Base-by-base conservation (phyloP, 129 eudicot genomes). In the Flaveria bidentis region DNA sequence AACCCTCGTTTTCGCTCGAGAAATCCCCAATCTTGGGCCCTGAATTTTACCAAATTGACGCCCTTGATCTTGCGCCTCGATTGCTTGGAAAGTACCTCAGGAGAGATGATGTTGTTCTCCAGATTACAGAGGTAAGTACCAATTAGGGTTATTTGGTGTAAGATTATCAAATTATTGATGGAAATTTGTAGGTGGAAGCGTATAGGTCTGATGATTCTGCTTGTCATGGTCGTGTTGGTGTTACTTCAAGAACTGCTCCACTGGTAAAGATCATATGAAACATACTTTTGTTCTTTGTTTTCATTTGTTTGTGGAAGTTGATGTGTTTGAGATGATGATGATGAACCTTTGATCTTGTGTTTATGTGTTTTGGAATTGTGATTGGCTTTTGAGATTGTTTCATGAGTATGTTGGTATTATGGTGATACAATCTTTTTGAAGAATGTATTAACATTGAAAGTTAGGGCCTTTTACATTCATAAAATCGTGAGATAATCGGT, bases 181-280 rank as follows among this genome's bases (percentile, higher is more conserved):
- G 71, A 66, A 63, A 42, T 18, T 44, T 17, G 57, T 84, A 95
- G 99, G 99, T 95, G 41, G 99, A 95, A 88, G 99, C 99, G 73
- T 95, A 95, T 75, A 86, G 97, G 83, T 84, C 94, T 55, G 88
- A 84, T 72, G 99, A 95, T 87, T 95, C 99, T 22, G 99, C 99
- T 75, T 95, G 99, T 76, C 99, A 95, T 75, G 99, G 89, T 60
- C 96, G 97, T 30, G 93, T 95, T 70, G 97, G 99, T 28, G 72
- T 91, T 58, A 95, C 99, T 5, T 81, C 97, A 62, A 91, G 99
- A 81, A 95, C 97, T 11, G 99, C 97, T 69, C 97, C 99, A 18
- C 87, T 91, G 56, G 99, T 95, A 75, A 86, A 86, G 99, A 83
- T 69, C 20, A 30, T 41, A 14, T 26, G 8, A 22, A 47, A 10